Evolutionary conservation across 1,284 basidiomycete species (phyloP).

Genomic region (Microbotryum violaceum): DNA sequence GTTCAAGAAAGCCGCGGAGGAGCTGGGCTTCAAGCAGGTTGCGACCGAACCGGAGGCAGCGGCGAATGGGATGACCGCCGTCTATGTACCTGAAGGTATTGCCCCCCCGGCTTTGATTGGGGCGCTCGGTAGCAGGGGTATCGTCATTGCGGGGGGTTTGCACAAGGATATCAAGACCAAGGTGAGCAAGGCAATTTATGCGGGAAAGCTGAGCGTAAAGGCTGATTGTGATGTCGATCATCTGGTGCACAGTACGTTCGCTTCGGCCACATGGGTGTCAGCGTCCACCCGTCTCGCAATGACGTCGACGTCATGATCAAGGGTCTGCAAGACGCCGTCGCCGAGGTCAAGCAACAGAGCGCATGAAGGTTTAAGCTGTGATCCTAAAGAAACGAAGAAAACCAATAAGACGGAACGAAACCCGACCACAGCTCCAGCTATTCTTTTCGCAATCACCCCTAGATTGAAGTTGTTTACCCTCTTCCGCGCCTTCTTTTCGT

Average conservation of each 20-base stretch:
- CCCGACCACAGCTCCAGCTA: too few relatives aligned
- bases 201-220: too few relatives aligned
- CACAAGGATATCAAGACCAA: conserved; percentile 77
- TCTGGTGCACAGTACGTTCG: conserved; percentile 30
- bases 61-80: conserved; percentile 82
- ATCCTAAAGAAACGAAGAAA: not conserved
- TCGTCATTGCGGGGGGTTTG: conserved; percentile 83
- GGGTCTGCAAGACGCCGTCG: conserved; percentile 54
- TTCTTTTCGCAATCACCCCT: too few relatives aligned
- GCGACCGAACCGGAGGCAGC: conserved; percentile 55
- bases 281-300: conserved; percentile 57
- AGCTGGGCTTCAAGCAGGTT: conserved; percentile 64
- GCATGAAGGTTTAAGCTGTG: conserved; percentile 15
- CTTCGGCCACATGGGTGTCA: conserved; percentile 78
- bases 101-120: conserved; percentile 65
- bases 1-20: conserved; percentile 62
- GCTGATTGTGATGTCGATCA: conserved; percentile 1
- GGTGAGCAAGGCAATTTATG: conserved; percentile 13
- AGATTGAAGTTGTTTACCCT: too few relatives aligned
- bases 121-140: conserved; percentile 38
- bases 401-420: too few relatives aligned
- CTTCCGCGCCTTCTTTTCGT: too few relatives aligned
- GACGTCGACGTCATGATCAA: conserved; percentile 70
- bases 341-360: conserved; percentile 37
- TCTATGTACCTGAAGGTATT: conserved; percentile 65